These are phyloP conservation scores for Xylaria sp. DNA, from an alignment of 495 filamentous ascomycete genomes.

Conservation along the genomic window DNA sequence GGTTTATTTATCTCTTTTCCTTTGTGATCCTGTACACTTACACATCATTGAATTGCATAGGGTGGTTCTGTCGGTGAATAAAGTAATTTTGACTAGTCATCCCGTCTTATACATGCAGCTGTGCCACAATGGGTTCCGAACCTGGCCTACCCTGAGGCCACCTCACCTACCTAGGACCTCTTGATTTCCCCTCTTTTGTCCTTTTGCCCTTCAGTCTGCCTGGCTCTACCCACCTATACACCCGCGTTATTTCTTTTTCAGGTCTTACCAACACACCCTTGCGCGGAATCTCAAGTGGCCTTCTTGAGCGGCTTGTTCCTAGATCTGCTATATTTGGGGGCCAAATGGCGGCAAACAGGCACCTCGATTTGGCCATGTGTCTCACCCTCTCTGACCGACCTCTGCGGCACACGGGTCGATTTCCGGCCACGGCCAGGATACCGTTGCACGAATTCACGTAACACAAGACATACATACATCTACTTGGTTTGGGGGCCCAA, in stretches of 20 bases:
- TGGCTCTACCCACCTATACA: neutral
- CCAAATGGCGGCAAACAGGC: neutral
- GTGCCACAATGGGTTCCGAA: conserved; percentile 16
- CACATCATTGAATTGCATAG: conserved; percentile 31
- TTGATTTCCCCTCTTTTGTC: conserved; percentile 17
- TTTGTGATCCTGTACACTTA: conserved; percentile 31
- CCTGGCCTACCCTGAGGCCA: conserved; percentile 13
- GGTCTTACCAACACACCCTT: neutral
- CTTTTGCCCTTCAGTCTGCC: conserved; percentile 3
- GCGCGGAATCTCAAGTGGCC: neutral
- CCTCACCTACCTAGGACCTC: conserved; percentile 1
- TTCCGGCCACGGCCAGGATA: neutral
- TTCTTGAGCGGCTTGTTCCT: neutral
- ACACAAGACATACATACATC: neutral
- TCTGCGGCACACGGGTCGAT: neutral
- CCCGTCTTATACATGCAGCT: conserved; percentile 16
- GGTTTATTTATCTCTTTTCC: conserved; percentile 27
- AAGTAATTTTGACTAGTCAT: conserved; percentile 29
- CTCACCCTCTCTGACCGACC: neutral
- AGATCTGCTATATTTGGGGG: conserved; percentile 1
- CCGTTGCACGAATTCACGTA: neutral
- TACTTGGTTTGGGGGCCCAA: neutral
- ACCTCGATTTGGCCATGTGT: neutral
- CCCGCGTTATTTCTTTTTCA: conserved; percentile 1
- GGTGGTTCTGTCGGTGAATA: conserved; percentile 30